phyloP scores from a whole-genome alignment of 2,329 filamentous ascomycete genomes.

The Zalaria sp. region DNA sequence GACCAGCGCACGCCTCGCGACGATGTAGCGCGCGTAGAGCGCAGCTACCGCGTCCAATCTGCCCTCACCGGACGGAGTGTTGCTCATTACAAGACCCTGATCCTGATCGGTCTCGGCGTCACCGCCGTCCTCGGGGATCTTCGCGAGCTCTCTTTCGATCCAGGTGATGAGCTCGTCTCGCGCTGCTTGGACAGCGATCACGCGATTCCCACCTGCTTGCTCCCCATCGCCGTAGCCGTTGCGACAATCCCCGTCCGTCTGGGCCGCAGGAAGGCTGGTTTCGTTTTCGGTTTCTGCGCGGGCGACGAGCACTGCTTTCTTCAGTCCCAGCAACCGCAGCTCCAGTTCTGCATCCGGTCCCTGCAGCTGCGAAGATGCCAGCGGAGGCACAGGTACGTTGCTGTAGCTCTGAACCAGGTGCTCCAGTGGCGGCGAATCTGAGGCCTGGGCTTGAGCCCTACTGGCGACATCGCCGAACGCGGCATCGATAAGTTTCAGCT shows the following conservation, averaged over 20 bases:
- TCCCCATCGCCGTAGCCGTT: background rate
- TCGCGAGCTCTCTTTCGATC: conserved; percentile 6
- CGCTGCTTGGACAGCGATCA: conserved; percentile 2
- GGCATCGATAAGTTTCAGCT: background rate
- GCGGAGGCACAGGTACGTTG: background rate
- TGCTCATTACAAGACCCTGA: too few relatives aligned
- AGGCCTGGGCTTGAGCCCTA: too few relatives aligned
- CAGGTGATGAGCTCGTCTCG: conserved; percentile 5
- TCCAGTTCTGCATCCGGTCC: background rate
- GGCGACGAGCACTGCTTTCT: conserved; percentile 5
- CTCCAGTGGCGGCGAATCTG: background rate
- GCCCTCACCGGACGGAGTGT: too few relatives aligned
- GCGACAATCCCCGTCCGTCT: too few relatives aligned
- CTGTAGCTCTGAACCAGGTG: background rate
- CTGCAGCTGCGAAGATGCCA: background rate
- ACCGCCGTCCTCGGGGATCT: conserved; percentile 3
- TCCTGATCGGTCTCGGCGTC: too few relatives aligned
- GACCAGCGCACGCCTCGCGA: background rate
- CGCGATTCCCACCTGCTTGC: background rate
- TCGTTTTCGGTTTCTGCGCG: background rate
- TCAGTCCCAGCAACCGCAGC: conserved; percentile 2
- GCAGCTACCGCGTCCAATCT: background rate
- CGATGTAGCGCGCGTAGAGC: conserved; percentile 2
- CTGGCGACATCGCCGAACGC: background rate
- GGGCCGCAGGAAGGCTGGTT: background rate